phyloP scores from a whole-genome alignment of 2,329 filamentous ascomycete genomes.

The Drechslera avenae region DNA sequence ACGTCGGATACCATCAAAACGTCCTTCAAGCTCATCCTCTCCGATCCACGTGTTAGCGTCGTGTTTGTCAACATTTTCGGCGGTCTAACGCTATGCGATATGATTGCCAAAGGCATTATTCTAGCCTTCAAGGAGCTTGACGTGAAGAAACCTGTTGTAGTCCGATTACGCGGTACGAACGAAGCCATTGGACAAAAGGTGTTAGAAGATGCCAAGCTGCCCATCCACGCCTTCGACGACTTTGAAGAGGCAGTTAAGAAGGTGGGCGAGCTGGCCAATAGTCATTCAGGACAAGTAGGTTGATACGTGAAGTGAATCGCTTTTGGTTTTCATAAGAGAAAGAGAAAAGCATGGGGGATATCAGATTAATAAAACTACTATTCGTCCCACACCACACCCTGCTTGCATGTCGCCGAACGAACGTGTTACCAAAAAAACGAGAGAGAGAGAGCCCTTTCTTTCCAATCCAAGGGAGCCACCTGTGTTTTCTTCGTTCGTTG shows the following conservation, averaged over 20 bases:
- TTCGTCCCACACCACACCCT: conserved; percentile 16
- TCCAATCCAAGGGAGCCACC: conserved; percentile 9
- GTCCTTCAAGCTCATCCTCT: conserved; percentile 74
- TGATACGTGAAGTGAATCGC: too few species aligned
- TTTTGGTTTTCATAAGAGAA: background rate
- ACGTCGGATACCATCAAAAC: conserved; percentile 80
- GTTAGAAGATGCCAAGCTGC: conserved; percentile 70
- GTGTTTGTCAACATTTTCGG: conserved; percentile 76
- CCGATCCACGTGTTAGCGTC: conserved; percentile 72
- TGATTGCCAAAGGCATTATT: conserved; percentile 78
- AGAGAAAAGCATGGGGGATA: conserved; percentile 8
- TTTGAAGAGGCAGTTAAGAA: conserved; percentile 68
- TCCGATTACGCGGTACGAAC: conserved; percentile 75
- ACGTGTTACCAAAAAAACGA: conserved; percentile 11
- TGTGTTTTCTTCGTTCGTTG: conserved; percentile 10
- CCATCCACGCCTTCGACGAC: conserved; percentile 72
- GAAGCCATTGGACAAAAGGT: conserved; percentile 72
- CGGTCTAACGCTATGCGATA: conserved; percentile 74
- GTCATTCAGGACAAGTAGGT: background rate
- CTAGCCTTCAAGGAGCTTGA: conserved; percentile 72
- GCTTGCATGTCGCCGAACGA: conserved; percentile 17
- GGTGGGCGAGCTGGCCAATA: conserved; percentile 39
- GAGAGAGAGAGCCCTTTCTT: background rate
- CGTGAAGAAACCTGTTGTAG: conserved; percentile 71
- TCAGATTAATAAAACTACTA: conserved; percentile 36